Conservation (phyloP, 805 yeast genomes). For the Kregervanrija delftensis region DNA sequence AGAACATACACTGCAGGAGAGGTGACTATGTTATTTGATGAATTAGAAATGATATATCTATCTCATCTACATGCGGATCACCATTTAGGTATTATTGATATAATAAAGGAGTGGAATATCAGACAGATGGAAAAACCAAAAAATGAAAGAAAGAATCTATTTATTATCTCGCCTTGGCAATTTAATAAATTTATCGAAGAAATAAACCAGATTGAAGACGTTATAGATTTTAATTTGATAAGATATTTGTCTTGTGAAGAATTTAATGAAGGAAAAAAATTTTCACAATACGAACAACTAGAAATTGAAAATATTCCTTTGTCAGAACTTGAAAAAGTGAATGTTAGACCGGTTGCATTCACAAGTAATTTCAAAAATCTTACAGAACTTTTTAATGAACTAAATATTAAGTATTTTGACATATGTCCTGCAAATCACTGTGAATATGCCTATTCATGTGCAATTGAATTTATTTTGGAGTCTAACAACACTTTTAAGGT, state of each 20-base stretch:
- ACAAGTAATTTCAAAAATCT: constrained; percentile 2
- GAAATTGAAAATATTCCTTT: constrained; percentile 19
- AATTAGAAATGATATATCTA: constrained; percentile 59
- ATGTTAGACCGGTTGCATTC: constrained; percentile 2
- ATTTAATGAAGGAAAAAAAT: constrained; percentile 16
- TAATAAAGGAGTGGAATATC: constrained; percentile 62
- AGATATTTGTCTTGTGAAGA: constrained; percentile 26
- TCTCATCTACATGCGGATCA: constrained; percentile 98
- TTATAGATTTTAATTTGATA: constrained; percentile 13
- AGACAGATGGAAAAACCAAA: constrained; percentile 30
- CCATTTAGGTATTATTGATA: constrained; percentile 73
- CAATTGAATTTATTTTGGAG: constrained; percentile 39
- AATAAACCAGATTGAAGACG: constrained; percentile 35
- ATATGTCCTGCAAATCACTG: constrained; percentile 85
- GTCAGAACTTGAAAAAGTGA: constrained; percentile 2
- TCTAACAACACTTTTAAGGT: constrained; percentile 43
- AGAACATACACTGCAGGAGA: constrained; percentile 52
- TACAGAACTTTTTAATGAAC: constrained; percentile 30
- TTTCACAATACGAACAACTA: constrained; percentile 17
- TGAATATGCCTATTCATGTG: constrained; percentile 67
- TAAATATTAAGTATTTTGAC: constrained; percentile 37
- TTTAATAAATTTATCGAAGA: constrained; percentile 61
- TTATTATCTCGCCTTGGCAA: constrained; percentile 70
- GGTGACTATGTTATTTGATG: constrained; percentile 38
- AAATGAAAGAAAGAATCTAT: constrained; percentile 33